Percentiles rank a stretch among this genome's conserved stretches.
These are phyloP conservation scores for Diaporthe vaccinii DNA, from an alignment of 2,329 filamentous ascomycete genomes.

Conservation along the genomic window DNA sequence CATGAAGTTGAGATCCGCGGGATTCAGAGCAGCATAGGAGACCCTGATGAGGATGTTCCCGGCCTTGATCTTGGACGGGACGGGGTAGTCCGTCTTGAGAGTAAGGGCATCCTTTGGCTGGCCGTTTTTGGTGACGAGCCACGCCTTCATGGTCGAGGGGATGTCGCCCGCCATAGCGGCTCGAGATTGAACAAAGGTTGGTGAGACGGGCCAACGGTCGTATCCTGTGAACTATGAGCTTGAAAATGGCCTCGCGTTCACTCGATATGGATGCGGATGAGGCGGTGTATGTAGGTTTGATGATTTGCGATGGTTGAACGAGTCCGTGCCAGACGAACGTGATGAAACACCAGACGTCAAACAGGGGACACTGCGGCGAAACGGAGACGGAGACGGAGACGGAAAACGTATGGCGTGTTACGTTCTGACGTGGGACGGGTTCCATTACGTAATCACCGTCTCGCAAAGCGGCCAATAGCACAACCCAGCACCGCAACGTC, in stretches of 20 bases:
- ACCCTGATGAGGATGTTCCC: constrained; percentile 50
- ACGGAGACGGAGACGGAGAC: not conserved
- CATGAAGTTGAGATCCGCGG: constrained; percentile 52
- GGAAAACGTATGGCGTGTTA: not conserved
- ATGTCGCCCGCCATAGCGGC: constrained; percentile 35
- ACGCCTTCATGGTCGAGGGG: constrained; percentile 49
- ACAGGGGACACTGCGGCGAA: not conserved
- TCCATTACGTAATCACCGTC: not conserved
- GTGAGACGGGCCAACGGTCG: not conserved
- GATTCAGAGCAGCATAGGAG: constrained; percentile 53
- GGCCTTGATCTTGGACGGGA: constrained; percentile 39
- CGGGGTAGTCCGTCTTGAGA: constrained; percentile 44
- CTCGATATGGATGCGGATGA: not conserved
- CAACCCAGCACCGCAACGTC: not conserved
- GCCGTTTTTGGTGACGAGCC: constrained; percentile 48
- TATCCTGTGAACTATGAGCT: not conserved
- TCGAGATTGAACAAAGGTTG: not conserved
- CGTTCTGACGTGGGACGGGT: not conserved
- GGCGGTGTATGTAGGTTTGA: not conserved
- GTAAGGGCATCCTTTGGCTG: constrained; percentile 45
- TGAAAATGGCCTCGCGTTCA: not conserved
- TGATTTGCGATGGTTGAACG: not conserved
- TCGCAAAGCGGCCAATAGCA: not conserved
- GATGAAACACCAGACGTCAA: constrained; percentile 22
- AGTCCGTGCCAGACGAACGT: no score